Evolutionary conservation across 257 asterid genomes (phyloP).

Genomic region (Solanum piurae): DNA sequence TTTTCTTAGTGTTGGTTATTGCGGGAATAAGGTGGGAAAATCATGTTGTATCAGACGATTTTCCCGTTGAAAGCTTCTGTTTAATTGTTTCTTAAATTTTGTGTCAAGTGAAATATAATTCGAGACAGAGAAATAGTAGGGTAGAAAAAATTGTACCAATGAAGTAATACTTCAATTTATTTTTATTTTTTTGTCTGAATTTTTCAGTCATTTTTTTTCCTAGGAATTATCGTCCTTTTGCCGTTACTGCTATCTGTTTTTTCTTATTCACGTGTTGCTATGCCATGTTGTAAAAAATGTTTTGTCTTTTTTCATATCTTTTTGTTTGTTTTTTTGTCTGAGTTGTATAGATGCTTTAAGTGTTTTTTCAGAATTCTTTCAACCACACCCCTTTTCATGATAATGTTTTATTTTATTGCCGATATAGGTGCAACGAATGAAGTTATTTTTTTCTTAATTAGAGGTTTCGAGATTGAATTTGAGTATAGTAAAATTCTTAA

Average conservation of each 20-base stretch:
- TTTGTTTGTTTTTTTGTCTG: conserved; percentile 21
- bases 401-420: neutral
- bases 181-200: neutral
- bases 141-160: neutral
- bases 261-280: conserved; percentile 43
- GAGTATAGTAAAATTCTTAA: too few species aligned
- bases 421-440: accelerated
- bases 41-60: neutral
- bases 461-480: accelerated
- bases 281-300: neutral
- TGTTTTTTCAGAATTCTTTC: conserved; percentile 16
- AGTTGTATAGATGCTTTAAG: conserved; percentile 21
- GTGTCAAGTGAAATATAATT: neutral
- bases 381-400: conserved; percentile 22
- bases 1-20: neutral
- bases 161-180: neutral
- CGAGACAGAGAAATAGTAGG: neutral
- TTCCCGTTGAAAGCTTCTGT: too few species aligned
- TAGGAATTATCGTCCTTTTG: conserved; percentile 29
- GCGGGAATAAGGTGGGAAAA: neutral
- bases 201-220: neutral
- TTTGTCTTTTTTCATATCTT: neutral
- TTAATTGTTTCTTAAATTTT: too few species aligned
- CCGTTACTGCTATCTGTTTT: conserved; percentile 3
- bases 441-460: too few species aligned